These are phyloP conservation scores for Metschnikowia noctiluminum DNA, from an alignment of 805 yeast species.

Conservation along the genomic window DNA sequence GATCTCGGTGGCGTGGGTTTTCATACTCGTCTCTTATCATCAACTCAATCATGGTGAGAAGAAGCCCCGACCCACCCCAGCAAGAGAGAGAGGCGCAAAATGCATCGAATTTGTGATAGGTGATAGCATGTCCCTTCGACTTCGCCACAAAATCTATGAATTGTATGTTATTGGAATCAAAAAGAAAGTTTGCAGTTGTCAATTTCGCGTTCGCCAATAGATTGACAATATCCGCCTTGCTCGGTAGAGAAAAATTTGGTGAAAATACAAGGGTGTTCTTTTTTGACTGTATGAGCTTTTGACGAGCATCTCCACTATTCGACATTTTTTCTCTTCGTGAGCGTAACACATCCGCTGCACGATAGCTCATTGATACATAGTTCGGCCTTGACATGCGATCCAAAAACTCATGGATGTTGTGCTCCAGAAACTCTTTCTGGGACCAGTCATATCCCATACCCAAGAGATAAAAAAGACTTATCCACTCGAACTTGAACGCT, in stretches of 20 bases:
- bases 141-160: slow-evolving; percentile 12
- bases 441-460: slow-evolving; percentile 49
- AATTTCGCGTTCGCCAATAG: slow-evolving; percentile 4
- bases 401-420: slow-evolving; percentile 21
- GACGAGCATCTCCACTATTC: neutral
- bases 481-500: slow-evolving; percentile 48
- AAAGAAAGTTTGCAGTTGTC: slow-evolving; percentile 11
- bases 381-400: slow-evolving; percentile 4
- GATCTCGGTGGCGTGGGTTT: slow-evolving; percentile 16
- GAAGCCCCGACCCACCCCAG: slow-evolving; percentile 50
- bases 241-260: neutral
- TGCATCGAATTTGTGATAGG: slow-evolving; percentile 25
- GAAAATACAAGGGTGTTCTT: neutral
- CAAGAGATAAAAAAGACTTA: slow-evolving; percentile 42
- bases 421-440: slow-evolving; percentile 32
- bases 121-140: slow-evolving; percentile 9
- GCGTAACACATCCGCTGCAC: neutral
- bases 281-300: neutral
- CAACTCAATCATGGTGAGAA: slow-evolving; percentile 46
- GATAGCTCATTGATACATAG: slow-evolving; percentile 4
- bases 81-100: slow-evolving; percentile 35
- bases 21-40: slow-evolving; percentile 28
- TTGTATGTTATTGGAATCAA: slow-evolving; percentile 12
- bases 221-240: slow-evolving; percentile 1
- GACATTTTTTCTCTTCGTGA: slow-evolving; percentile 1